Percentiles rank a stretch among this genome's conserved stretches.
These are phyloP conservation scores for Magnaporthiopsis poae DNA, from an alignment of 2,329 filamentous ascomycete species.

Conservation along the genomic window DNA sequence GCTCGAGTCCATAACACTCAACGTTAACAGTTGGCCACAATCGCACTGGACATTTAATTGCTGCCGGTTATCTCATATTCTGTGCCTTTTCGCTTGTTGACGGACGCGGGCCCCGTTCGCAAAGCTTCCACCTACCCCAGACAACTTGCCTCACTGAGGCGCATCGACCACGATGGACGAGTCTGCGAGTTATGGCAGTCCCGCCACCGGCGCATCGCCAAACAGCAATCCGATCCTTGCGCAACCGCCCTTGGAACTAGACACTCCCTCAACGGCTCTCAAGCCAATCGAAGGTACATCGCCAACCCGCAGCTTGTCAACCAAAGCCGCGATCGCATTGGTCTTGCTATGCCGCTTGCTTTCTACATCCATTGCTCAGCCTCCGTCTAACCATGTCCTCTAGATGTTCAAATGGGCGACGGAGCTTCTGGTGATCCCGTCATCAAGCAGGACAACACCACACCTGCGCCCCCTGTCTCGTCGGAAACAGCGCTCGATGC, in stretches of 20 bases:
- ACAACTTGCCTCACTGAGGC: background rate
- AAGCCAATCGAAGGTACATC: conserved; percentile 34
- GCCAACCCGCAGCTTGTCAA: conserved; percentile 5
- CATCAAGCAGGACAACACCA: conserved; percentile 53
- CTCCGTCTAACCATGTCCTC: background rate
- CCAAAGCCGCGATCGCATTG: background rate
- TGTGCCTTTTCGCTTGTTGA: background rate
- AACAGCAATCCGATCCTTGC: conserved; percentile 46
- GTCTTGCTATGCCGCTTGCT: background rate
- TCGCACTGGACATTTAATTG: background rate
- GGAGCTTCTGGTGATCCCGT: conserved; percentile 33
- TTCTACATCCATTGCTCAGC: background rate
- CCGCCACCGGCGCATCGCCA: conserved; percentile 46
- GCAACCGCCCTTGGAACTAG: conserved; percentile 42
- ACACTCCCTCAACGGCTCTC: conserved; percentile 23
- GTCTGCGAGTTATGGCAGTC: conserved; percentile 46
- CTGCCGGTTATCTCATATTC: no score
- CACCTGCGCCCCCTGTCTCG: conserved; percentile 42
- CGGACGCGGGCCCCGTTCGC: background rate
- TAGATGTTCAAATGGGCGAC: conserved; percentile 58
- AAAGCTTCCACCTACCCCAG: background rate
- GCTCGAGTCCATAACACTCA: background rate
- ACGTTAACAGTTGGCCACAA: background rate
- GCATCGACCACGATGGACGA: conserved; percentile 44
- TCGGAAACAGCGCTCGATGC: conserved; percentile 61